These are phyloP conservation scores for Hyparrhenia diplandra DNA, from an alignment of 176 grass and related monocot species.

Conservation along the genomic window DNA sequence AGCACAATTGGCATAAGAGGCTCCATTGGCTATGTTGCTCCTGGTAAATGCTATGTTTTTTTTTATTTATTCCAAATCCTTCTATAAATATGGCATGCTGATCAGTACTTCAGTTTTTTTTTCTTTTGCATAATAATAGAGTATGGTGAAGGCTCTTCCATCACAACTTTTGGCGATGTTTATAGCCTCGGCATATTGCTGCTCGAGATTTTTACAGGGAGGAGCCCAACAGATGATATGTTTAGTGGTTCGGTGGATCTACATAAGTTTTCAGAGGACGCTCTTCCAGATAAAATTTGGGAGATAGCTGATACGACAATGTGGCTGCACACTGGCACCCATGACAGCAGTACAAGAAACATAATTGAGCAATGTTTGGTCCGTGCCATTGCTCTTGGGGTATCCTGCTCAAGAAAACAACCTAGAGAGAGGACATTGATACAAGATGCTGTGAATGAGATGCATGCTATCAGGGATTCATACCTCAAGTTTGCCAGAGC, in stretches of 20 bases:
- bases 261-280: background rate
- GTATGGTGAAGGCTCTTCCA: conserved; percentile 4
- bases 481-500: background rate
- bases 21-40: conserved; percentile 29
- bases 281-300: background rate
- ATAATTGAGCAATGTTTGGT: background rate
- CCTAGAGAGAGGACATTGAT: background rate
- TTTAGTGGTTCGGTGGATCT: background rate
- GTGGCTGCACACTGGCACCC: background rate
- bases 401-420: background rate
- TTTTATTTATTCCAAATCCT: no score
- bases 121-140: background rate
- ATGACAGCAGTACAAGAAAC: background rate
- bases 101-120: background rate
- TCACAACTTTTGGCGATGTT: background rate
- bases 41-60: background rate
- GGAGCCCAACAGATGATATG: background rate
- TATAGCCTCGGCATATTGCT: conserved; percentile 38
- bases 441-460: background rate
- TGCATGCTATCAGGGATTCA: background rate
- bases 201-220: conserved; percentile 29
- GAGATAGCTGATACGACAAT: background rate
- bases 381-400: background rate
- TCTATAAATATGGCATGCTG: no score
- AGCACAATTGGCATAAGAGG: conserved; percentile 35